Evolutionary conservation across 2,329 filamentous ascomycete genomes (phyloP).

Genomic region (Septoria linicola): DNA sequence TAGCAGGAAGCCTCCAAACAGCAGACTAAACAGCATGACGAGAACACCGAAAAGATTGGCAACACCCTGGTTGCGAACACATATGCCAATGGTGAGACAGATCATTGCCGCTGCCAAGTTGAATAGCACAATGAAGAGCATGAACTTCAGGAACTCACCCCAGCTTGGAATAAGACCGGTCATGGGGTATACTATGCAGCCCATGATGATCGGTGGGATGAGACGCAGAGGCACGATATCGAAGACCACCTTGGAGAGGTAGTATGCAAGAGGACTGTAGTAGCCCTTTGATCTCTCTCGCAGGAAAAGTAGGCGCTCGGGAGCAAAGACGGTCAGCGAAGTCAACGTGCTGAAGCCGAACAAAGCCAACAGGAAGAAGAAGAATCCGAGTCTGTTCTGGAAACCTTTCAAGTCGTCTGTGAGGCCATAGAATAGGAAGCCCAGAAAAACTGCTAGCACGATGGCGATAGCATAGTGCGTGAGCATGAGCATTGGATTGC

Average conservation of each 20-base stretch:
- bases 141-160: conserved; percentile 84
- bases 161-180: conserved; percentile 82
- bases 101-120: conserved; percentile 92
- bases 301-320: conserved; percentile 86
- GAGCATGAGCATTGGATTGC: conserved; percentile 96
- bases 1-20: conserved; percentile 90
- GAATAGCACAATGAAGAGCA: conserved; percentile 89
- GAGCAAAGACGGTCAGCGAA: conserved; percentile 87
- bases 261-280: conserved; percentile 91
- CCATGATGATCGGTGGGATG: conserved; percentile 91
- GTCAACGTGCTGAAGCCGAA: conserved; percentile 97
- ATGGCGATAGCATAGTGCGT: conserved; percentile 98
- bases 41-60: conserved; percentile 91
- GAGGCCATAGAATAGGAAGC: conserved; percentile 92
- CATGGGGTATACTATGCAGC: conserved; percentile 96
- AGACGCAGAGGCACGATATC: conserved; percentile 93
- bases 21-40: conserved; percentile 94
- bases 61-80: conserved; percentile 87
- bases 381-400: conserved; percentile 93
- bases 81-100: conserved; percentile 92
- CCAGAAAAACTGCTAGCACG: conserved; percentile 86
- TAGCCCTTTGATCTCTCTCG: conserved; percentile 95
- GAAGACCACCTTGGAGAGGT: conserved; percentile 94
- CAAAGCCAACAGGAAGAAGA: conserved; percentile 93
- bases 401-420: conserved; percentile 96